These are phyloP conservation scores for Plectosphaerella sp. DNA, from an alignment of 2,329 filamentous ascomycete species.

Conservation along the genomic window DNA sequence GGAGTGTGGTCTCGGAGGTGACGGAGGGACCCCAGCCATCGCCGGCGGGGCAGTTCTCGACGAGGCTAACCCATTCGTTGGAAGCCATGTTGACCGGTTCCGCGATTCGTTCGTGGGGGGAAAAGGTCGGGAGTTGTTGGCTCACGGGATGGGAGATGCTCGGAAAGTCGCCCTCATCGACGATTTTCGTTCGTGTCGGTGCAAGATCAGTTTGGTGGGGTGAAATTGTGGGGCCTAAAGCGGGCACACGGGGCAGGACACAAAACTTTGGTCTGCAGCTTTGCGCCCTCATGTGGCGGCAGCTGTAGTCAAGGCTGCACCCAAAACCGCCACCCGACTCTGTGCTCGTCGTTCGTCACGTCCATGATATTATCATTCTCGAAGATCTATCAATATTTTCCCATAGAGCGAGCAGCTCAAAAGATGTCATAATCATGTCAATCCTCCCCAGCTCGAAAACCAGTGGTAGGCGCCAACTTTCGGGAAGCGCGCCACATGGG, in stretches of 20 bases:
- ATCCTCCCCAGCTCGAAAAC: no score
- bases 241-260: slow-evolving; percentile 7
- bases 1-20: slow-evolving; percentile 80
- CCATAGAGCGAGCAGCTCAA: no score
- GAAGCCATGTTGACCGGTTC: slow-evolving; percentile 38
- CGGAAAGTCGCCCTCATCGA: slow-evolving; percentile 9
- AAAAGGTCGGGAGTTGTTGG: slow-evolving; percentile 5
- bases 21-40: slow-evolving; percentile 85
- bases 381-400: background rate
- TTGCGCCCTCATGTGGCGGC: slow-evolving; percentile 5
- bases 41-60: slow-evolving; percentile 67
- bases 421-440: no score
- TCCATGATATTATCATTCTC: background rate
- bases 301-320: background rate
- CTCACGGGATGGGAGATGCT: slow-evolving; percentile 10
- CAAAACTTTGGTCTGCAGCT: slow-evolving; percentile 11
- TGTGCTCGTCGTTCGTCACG: background rate
- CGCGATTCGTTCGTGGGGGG: slow-evolving; percentile 1
- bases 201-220: slow-evolving; percentile 13
- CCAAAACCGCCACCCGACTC: no score
- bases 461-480: background rate
- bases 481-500: background rate
- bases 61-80: slow-evolving; percentile 57
- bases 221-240: slow-evolving; percentile 14
- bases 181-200: slow-evolving; percentile 10